These are phyloP conservation scores for Plasmopara viticola DNA, from an alignment of 352 stramenopile species.

Conservation along the genomic window DNA sequence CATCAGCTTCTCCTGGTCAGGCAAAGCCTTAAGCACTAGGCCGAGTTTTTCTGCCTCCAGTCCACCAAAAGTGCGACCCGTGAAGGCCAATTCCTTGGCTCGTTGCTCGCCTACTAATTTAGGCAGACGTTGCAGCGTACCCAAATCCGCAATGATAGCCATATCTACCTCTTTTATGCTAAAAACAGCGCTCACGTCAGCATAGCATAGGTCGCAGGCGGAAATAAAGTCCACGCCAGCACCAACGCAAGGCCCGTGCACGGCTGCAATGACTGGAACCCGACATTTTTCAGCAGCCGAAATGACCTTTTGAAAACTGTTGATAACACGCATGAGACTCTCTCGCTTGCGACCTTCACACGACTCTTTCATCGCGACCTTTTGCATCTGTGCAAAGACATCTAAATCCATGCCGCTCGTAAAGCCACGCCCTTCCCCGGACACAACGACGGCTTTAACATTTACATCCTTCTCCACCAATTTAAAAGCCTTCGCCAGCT, in stretches of 20 bases:
- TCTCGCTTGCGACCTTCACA: slow-evolving; percentile 84
- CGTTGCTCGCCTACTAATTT: slow-evolving; percentile 80
- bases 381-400: slow-evolving; percentile 76
- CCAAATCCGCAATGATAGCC: slow-evolving; percentile 85
- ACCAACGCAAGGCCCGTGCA: slow-evolving; percentile 80
- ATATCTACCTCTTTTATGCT: slow-evolving; percentile 86
- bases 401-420: slow-evolving; percentile 87
- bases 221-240: slow-evolving; percentile 85
- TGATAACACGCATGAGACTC: slow-evolving; percentile 67
- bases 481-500: slow-evolving; percentile 65
- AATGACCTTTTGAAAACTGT: slow-evolving; percentile 77
- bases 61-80: slow-evolving; percentile 71
- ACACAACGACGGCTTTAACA: slow-evolving; percentile 73
- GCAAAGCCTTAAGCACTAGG: slow-evolving; percentile 67
- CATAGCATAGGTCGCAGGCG: slow-evolving; percentile 82
- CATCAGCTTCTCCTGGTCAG: slow-evolving; percentile 54
- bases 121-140: slow-evolving; percentile 80
- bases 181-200: slow-evolving; percentile 74
- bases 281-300: slow-evolving; percentile 79
- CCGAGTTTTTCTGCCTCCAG: slow-evolving; percentile 69
- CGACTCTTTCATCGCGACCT: slow-evolving; percentile 42
- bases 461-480: slow-evolving; percentile 54
- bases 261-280: slow-evolving; percentile 76
- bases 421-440: slow-evolving; percentile 73
- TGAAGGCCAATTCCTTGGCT: slow-evolving; percentile 83